Evolutionary conservation across 2,329 filamentous ascomycete species (phyloP).

Genomic region (Clonostachys sp.): DNA sequence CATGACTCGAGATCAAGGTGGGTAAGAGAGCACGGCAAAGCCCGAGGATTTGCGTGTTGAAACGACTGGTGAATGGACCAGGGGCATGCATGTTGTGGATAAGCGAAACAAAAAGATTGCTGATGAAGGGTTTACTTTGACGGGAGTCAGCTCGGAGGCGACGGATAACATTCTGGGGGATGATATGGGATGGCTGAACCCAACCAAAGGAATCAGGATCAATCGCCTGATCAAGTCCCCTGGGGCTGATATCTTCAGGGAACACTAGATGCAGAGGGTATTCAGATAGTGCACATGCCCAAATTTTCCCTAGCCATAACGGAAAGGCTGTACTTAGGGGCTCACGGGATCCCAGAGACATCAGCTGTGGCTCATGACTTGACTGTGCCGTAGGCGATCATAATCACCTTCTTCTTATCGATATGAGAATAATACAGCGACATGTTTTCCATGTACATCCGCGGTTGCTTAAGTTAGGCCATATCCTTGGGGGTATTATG

Average conservation of each 20-base stretch:
- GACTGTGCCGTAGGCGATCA: no score
- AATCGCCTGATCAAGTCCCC: slow-evolving; percentile 68
- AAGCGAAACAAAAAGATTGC: slow-evolving; percentile 55
- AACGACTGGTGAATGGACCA: slow-evolving; percentile 88
- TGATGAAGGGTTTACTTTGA: slow-evolving; percentile 22
- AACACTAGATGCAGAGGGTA: slow-evolving; percentile 54
- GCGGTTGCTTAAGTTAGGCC: no score
- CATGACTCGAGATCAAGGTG: slow-evolving; percentile 53
- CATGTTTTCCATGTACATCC: no score
- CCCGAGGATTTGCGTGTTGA: slow-evolving; percentile 86
- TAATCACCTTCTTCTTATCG: no score
- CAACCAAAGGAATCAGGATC: slow-evolving; percentile 72
- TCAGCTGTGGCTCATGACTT: no score
- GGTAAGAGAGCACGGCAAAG: slow-evolving; percentile 51
- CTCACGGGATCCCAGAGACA: no score
- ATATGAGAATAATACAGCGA: no score
- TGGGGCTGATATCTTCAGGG: slow-evolving; percentile 62
- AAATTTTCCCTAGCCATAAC: no score
- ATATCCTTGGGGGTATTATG: no score
- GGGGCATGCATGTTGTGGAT: slow-evolving; percentile 86
- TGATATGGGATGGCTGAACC: slow-evolving; percentile 70
- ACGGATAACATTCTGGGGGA: slow-evolving; percentile 62
- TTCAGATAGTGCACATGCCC: background rate
- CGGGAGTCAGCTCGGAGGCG: slow-evolving; percentile 24
- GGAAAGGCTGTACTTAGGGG: no score